Evolutionary conservation across 352 stramenopile species (phyloP).

Genomic region (Pythium dissotocum): DNA sequence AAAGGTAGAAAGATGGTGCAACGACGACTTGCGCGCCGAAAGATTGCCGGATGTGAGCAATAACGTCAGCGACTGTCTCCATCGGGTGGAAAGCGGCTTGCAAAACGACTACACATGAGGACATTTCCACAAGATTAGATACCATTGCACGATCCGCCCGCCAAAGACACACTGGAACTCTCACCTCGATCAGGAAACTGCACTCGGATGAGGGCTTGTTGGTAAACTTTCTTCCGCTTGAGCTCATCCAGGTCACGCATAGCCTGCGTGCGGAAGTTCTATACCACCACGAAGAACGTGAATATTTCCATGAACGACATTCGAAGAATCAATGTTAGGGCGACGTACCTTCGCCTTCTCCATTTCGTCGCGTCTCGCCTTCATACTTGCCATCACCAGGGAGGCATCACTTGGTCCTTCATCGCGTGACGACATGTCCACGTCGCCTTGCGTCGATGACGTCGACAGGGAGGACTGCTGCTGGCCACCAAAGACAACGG

Average conservation of each 20-base stretch:
- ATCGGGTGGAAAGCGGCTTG: conserved; percentile 85
- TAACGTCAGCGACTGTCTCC: conserved; percentile 74
- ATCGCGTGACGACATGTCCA: conserved; percentile 24
- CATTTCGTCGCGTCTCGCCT: conserved; percentile 63
- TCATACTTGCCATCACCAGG: conserved; percentile 77
- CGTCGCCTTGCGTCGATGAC: conserved; percentile 3
- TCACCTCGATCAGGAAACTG: conserved; percentile 85
- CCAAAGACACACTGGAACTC: neutral
- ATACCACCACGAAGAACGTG: neutral
- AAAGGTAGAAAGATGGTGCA: conserved; percentile 60
- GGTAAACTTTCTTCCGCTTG: conserved; percentile 82
- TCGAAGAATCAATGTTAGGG: neutral
- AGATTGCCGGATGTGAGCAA: conserved; percentile 59
- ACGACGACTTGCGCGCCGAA: conserved; percentile 23
- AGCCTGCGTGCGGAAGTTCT: conserved; percentile 85
- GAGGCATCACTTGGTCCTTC: conserved; percentile 54
- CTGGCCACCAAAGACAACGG: conserved; percentile 42
- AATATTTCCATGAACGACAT: conserved; percentile 3
- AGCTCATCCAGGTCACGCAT: conserved; percentile 89
- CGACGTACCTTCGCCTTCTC: conserved; percentile 74
- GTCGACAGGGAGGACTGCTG: conserved; percentile 5
- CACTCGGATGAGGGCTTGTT: conserved; percentile 72
- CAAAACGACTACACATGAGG: conserved; percentile 49
- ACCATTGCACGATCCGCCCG: no score
- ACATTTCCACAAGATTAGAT: neutral